A percentile compares a stretch with the other conserved stretches of the same genome.
Evolutionary conservation across 2,329 filamentous ascomycete genomes (phyloP).

Genomic region (Epichloe bromicola): DNA sequence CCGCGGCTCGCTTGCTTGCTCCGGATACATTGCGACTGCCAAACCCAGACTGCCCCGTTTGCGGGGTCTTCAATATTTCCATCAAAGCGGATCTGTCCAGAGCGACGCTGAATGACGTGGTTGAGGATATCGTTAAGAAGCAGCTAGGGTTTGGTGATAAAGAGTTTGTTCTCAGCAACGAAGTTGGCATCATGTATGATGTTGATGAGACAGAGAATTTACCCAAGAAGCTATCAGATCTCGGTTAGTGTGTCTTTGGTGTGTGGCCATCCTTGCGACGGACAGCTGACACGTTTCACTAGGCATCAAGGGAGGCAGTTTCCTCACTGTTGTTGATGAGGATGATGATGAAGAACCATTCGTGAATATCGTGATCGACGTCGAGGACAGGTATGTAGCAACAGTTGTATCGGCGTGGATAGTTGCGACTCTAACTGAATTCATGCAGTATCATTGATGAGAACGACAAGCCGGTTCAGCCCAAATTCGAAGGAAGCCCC

Average conservation of each 20-base stretch:
- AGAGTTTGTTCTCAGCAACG: constrained; percentile 66
- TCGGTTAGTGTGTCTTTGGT: constrained; percentile 36
- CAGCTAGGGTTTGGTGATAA: constrained; percentile 64
- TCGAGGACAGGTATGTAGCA: constrained; percentile 45
- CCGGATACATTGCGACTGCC: constrained; percentile 47
- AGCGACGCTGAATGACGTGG: constrained; percentile 67
- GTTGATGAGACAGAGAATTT: constrained; percentile 81
- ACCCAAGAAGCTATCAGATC: constrained; percentile 60
- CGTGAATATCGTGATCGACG: constrained; percentile 66
- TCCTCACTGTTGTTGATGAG: constrained; percentile 76
- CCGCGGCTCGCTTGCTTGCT: constrained; percentile 42
- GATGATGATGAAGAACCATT: constrained; percentile 62
- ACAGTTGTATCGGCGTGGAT: not conserved
- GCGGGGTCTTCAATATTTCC: constrained; percentile 57
- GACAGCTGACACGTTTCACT: not conserved
- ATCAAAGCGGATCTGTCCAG: constrained; percentile 54
- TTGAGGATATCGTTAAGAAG: constrained; percentile 57
- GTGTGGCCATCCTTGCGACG: not conserved
- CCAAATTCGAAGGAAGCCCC: constrained; percentile 28
- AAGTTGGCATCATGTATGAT: constrained; percentile 73
- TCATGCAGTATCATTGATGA: constrained; percentile 26
- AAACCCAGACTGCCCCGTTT: constrained; percentile 74
- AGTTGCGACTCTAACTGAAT: constrained; percentile 13
- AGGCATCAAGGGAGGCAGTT: constrained; percentile 59
- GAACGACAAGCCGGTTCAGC: constrained; percentile 42